Conservation (phyloP, 495 filamentous ascomycete species). For the Aspergillus funiculosus region DNA sequence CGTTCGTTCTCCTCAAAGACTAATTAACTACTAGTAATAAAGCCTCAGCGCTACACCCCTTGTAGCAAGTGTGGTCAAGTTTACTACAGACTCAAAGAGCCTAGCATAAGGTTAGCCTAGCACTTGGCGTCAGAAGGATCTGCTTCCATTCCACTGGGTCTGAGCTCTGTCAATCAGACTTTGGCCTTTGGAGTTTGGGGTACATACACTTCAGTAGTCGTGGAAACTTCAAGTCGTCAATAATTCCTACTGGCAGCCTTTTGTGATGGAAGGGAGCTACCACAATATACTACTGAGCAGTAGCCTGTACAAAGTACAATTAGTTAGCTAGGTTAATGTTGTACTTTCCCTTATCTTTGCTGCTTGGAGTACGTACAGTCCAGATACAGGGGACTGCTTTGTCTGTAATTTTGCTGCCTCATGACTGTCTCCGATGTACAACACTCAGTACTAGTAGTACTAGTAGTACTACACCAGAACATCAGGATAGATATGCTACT, state of each 20-base stretch:
- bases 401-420: slow-evolving; percentile 13
- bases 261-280: background rate
- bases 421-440: too few relatives aligned
- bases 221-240: background rate
- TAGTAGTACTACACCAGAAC: too few relatives aligned
- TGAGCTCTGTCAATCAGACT: slow-evolving; percentile 15
- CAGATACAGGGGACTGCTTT: background rate
- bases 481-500: too few relatives aligned
- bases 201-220: slow-evolving; percentile 1
- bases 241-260: background rate
- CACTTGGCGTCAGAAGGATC: slow-evolving; percentile 16
- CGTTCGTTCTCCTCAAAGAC: too few relatives aligned
- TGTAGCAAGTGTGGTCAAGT: background rate
- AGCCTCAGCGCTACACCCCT: background rate
- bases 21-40: too few relatives aligned
- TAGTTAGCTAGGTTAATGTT: too few relatives aligned
- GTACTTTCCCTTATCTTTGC: background rate
- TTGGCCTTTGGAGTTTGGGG: background rate
- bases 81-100: background rate
- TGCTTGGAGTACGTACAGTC: background rate
- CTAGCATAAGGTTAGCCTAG: slow-evolving; percentile 15
- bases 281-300: too few relatives aligned
- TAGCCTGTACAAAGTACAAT: too few relatives aligned
- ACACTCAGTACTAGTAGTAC: too few relatives aligned
- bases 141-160: slow-evolving; percentile 17